Conservation (phyloP, 805 yeast genomes). For the Barnettozyma wickerhamii region DNA sequence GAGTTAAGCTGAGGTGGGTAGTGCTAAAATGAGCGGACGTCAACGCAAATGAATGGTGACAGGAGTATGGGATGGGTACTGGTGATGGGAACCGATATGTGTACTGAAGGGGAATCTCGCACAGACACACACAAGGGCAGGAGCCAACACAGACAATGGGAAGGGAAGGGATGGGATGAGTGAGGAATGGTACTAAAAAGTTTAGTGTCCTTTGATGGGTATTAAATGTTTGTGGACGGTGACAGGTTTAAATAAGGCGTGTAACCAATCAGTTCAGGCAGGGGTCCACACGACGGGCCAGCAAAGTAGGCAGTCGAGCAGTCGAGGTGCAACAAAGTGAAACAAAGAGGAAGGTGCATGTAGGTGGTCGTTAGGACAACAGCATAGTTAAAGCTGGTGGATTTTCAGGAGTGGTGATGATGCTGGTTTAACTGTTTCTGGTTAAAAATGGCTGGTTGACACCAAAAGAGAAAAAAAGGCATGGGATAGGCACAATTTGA, state of each 20-base stretch:
- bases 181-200: too few relatives aligned
- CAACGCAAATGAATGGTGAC: conserved; percentile 31
- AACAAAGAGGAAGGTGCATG: conserved; percentile 4
- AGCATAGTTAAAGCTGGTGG: neutral
- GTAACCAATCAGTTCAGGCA: neutral
- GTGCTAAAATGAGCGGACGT: conserved; percentile 29
- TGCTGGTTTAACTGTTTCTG: neutral
- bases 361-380: neutral
- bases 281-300: neutral
- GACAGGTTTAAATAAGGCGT: too few relatives aligned
- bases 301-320: neutral
- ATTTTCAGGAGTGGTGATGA: neutral
- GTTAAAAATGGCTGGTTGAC: conserved; percentile 1
- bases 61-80: conserved; percentile 4
- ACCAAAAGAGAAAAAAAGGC: too few relatives aligned
- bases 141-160: too few relatives aligned
- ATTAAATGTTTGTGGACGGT: too few relatives aligned
- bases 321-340: neutral
- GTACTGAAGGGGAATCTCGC: too few relatives aligned
- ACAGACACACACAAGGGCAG: too few relatives aligned
- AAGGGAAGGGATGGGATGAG: too few relatives aligned
- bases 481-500: too few relatives aligned
- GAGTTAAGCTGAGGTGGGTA: conserved; percentile 9
- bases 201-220: too few relatives aligned
- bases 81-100: too few relatives aligned